Percentiles rank a stretch among this genome's conserved stretches.
phyloP scores from a whole-genome alignment of 140 eudicot species.

The Bidens hawaiensis region DNA sequence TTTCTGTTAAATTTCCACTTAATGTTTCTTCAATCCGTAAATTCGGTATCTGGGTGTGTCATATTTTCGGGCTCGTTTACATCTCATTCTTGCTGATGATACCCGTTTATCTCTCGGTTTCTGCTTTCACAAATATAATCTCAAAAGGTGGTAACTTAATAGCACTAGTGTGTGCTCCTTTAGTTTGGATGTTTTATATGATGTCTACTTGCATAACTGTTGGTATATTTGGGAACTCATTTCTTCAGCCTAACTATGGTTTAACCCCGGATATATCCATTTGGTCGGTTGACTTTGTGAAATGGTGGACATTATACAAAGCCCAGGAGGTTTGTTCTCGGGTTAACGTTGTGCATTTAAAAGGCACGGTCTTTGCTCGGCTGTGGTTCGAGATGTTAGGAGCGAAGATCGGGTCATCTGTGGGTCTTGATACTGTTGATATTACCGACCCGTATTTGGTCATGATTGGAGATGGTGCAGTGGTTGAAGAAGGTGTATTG shows the following conservation, averaged over 20 bases:
- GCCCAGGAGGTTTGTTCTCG: slow-evolving; percentile 43
- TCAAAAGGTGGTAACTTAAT: slow-evolving; percentile 11
- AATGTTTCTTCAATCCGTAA: slow-evolving; percentile 18
- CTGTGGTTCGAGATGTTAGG: slow-evolving; percentile 52
- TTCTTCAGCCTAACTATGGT: slow-evolving; percentile 61
- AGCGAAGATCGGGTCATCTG: slow-evolving; percentile 52
- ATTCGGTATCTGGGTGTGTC: slow-evolving; percentile 35
- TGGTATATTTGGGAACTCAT: slow-evolving; percentile 49
- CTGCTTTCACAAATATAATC: slow-evolving; percentile 26
- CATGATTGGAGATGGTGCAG: slow-evolving; percentile 48
- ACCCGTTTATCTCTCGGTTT: slow-evolving; percentile 37
- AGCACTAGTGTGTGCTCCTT: slow-evolving; percentile 36
- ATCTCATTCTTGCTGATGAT: slow-evolving; percentile 25
- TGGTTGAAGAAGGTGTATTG: slow-evolving; percentile 55
- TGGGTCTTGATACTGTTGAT: slow-evolving; percentile 44
- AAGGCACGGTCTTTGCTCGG: slow-evolving; percentile 41
- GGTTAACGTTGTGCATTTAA: slow-evolving; percentile 43
- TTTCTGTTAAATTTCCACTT: background rate
- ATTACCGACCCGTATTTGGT: slow-evolving; percentile 54
- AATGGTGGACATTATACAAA: slow-evolving; percentile 65
- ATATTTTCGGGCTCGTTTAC: slow-evolving; percentile 34
- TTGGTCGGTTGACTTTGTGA: slow-evolving; percentile 49
- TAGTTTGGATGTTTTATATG: slow-evolving; percentile 45
- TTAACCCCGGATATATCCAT: slow-evolving; percentile 36
- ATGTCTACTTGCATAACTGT: slow-evolving; percentile 27